phyloP scores from a whole-genome alignment of 2,329 filamentous ascomycete genomes.

The Claviceps humidiphila region DNA sequence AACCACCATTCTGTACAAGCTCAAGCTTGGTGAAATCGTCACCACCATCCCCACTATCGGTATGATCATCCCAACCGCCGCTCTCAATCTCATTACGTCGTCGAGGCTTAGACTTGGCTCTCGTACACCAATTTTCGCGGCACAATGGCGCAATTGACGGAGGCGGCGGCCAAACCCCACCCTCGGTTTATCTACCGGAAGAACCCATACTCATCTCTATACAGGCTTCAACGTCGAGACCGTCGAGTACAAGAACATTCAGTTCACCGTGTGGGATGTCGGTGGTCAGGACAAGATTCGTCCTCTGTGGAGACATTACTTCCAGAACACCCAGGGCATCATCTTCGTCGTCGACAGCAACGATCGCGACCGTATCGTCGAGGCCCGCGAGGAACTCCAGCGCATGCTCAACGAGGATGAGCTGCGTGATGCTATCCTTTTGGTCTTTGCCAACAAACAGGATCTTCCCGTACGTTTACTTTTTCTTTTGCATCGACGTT shows the following conservation, averaged over 20 bases:
- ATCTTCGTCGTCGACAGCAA: conserved; percentile 99
- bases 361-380: conserved; percentile 94
- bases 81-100: background rate
- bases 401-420: conserved; percentile 99
- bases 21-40: conserved; percentile 98
- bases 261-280: conserved; percentile 99
- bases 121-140: background rate
- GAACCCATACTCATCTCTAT: conserved; percentile 9
- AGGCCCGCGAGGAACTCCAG: conserved; percentile 91
- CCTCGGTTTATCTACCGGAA: no score
- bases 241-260: conserved; percentile 99
- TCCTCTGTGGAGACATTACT: conserved; percentile 99
- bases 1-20: conserved; percentile 99
- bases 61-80: conserved; percentile 32
- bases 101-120: background rate
- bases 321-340: conserved; percentile 98
- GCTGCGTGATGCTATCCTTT: conserved; percentile 88
- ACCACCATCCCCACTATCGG: conserved; percentile 98
- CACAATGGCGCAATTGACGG: background rate
- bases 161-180: background rate
- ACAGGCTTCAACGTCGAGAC: conserved; percentile 98
- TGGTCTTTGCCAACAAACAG: conserved; percentile 99
- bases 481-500: background rate
- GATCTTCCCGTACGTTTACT: conserved; percentile 72
- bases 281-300: conserved; percentile 99